A percentile compares a stretch with the other conserved stretches of the same genome.
These are phyloP conservation scores for Psilocybe mexicana DNA, from an alignment of 1,284 basidiomycete species.

Conservation along the genomic window DNA sequence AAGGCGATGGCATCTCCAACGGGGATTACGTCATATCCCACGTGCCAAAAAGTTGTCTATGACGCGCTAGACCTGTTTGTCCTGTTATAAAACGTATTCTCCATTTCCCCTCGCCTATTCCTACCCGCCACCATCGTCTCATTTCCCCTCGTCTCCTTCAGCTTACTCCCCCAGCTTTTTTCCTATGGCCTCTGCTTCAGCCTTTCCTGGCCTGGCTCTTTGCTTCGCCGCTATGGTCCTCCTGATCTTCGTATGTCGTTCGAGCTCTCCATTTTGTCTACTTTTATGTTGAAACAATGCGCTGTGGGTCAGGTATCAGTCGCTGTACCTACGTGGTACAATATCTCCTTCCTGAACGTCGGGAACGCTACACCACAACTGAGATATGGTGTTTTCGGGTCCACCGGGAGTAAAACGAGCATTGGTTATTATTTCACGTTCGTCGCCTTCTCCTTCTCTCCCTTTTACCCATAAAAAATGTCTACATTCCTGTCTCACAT, in stretches of 20 bases:
- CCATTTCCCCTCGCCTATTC: constrained; percentile 1
- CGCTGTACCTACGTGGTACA: constrained; percentile 72
- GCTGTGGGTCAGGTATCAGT: constrained; percentile 51
- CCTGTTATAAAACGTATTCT: constrained; percentile 15
- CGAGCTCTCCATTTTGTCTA: not conserved
- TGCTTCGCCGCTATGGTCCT: constrained; percentile 66
- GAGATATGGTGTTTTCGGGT: constrained; percentile 78
- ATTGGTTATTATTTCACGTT: constrained; percentile 61
- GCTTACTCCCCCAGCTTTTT: too few species aligned
- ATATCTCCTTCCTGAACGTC: constrained; percentile 67
- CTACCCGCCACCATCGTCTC: constrained; percentile 8
- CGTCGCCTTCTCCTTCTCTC: constrained; percentile 1
- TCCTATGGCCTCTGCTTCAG: constrained; percentile 27
- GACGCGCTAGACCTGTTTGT: constrained; percentile 13
- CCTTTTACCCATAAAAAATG: not conserved
- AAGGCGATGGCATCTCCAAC: too few species aligned
- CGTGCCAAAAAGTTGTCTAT: constrained; percentile 13
- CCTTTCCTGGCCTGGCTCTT: constrained; percentile 46
- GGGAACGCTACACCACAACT: constrained; percentile 35
- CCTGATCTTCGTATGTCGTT: constrained; percentile 62
- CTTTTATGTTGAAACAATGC: not conserved
- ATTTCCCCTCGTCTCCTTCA: not conserved
- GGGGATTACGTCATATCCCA: constrained; percentile 22
- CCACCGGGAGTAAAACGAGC: constrained; percentile 53
- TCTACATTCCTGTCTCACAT: not conserved